A percentile compares a stretch with the other conserved stretches of the same genome.
Evolutionary conservation across 148 eudicot genomes (phyloP).

Genomic region (Vaccinium corymbosum): DNA sequence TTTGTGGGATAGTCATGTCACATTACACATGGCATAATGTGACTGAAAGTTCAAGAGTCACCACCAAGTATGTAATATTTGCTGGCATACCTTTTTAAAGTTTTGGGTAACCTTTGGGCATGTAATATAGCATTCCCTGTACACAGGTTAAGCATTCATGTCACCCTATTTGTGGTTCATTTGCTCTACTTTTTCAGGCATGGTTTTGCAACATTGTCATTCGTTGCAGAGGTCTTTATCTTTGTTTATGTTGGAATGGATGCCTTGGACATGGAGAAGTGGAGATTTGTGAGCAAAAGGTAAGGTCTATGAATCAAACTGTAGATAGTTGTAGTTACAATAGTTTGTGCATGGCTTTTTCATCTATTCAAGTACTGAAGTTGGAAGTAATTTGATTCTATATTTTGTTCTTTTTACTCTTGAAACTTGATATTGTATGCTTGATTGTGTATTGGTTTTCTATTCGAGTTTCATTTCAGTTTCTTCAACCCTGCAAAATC

Average conservation of each 20-base stretch:
- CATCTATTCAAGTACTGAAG: not conserved
- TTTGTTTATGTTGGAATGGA: slow-evolving; percentile 63
- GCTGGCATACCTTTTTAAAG: not conserved
- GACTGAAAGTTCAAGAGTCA: slow-evolving; percentile 48
- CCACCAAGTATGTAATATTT: slow-evolving; percentile 39
- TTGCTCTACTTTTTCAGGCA: slow-evolving; percentile 33
- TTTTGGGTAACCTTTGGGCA: not conserved
- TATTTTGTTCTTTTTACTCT: not conserved
- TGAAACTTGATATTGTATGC: not conserved
- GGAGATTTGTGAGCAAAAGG: slow-evolving; percentile 50
- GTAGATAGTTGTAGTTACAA: not conserved
- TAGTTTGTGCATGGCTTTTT: not conserved
- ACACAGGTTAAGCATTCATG: slow-evolving; percentile 1
- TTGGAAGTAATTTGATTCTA: not conserved
- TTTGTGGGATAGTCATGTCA: slow-evolving; percentile 65
- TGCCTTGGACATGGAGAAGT: slow-evolving; percentile 60
- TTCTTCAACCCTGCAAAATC: slow-evolving; percentile 43
- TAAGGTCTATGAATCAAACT: slow-evolving; percentile 11
- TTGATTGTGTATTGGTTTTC: not conserved
- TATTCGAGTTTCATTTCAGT: slow-evolving; percentile 1
- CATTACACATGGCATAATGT: slow-evolving; percentile 67
- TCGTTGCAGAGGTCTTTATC: slow-evolving; percentile 47
- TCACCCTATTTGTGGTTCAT: not conserved
- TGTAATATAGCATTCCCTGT: slow-evolving; percentile 5
- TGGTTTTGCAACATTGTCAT: slow-evolving; percentile 53